A percentile compares a stretch with the other conserved stretches of the same genome.
phyloP scores from a whole-genome alignment of 2,329 filamentous ascomycete species.

The Calycina marina region DNA sequence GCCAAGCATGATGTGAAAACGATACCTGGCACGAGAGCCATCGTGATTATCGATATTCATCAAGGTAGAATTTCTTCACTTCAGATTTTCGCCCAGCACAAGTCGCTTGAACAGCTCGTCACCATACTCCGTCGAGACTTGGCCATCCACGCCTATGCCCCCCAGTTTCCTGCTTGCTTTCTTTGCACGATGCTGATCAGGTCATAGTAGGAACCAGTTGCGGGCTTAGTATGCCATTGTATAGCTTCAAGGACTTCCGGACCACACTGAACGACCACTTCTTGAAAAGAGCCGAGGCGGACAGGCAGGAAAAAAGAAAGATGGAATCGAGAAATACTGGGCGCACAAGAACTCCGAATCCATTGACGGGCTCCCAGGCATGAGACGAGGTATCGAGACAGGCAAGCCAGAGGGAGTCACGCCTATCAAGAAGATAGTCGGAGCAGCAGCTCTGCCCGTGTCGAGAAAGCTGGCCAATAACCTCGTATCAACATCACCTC shows the following conservation, averaged over 20 bases:
- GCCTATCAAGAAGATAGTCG: constrained; percentile 16
- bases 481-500: neutral
- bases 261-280: constrained; percentile 11
- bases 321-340: constrained; percentile 15
- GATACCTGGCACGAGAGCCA: constrained; percentile 10
- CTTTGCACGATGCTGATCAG: too few relatives aligned
- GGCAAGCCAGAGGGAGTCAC: constrained; percentile 8
- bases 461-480: neutral
- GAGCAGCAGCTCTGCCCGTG: neutral
- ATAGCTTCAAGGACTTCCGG: constrained; percentile 10
- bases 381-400: constrained; percentile 8
- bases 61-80: too few relatives aligned
- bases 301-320: constrained; percentile 9
- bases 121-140: too few relatives aligned
- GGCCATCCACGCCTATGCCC: too few relatives aligned
- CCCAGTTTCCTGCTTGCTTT: too few relatives aligned
- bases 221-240: constrained; percentile 12
- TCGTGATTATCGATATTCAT: constrained; percentile 11
- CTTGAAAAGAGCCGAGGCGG: constrained; percentile 10
- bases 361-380: constrained; percentile 12
- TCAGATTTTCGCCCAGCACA: too few relatives aligned
- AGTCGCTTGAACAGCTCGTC: too few relatives aligned
- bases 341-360: constrained; percentile 10
- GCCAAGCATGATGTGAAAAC: constrained; percentile 6
- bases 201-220: constrained; percentile 11